Evolutionary conservation across 1,284 basidiomycete genomes (phyloP).

Genomic region (Takashimella koratensis): DNA sequence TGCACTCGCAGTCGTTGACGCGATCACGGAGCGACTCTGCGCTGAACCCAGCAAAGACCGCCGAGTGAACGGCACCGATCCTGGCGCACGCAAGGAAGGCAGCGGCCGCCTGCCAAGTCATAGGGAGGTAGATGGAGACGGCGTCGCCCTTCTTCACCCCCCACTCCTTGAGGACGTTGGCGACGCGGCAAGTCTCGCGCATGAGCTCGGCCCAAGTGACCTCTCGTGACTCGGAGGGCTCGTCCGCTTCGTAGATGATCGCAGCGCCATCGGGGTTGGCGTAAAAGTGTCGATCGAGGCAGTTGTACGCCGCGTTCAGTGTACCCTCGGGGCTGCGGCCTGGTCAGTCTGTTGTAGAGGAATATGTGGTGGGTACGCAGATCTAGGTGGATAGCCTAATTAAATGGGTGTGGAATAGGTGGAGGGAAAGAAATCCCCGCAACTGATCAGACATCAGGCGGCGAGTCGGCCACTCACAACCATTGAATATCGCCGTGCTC

Average conservation of each 20-base stretch:
- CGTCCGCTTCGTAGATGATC: conserved; percentile 98
- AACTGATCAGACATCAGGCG: too few relatives aligned
- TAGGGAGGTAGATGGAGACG: conserved; percentile 70
- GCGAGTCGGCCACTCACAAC: conserved; percentile 65
- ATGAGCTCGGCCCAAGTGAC: conserved; percentile 83
- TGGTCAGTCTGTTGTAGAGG: too few relatives aligned
- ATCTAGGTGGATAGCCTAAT: too few relatives aligned
- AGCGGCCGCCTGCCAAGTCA: conserved; percentile 81
- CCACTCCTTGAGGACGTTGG: conserved; percentile 85
- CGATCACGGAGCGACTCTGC: conserved; percentile 95
- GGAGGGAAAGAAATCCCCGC: too few relatives aligned
- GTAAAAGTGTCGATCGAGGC: conserved; percentile 82
- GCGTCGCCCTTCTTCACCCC: conserved; percentile 97
- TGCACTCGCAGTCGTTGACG: conserved; percentile 81
- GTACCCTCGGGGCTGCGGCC: conserved; percentile 71
- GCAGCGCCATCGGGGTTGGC: conserved; percentile 88
- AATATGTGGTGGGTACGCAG: too few relatives aligned
- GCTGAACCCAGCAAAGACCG: conserved; percentile 96
- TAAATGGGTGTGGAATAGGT: neutral
- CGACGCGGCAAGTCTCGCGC: conserved; percentile 80
- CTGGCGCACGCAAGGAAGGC: conserved; percentile 96
- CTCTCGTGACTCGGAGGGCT: conserved; percentile 73
- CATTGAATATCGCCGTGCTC: conserved; percentile 84
- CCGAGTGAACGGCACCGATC: conserved; percentile 97
- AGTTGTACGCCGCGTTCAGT: conserved; percentile 93